A percentile compares a stretch with the other conserved stretches of the same genome.
Conservation (phyloP, 2,329 filamentous ascomycete species). For the Arthrobotrys sinensis region DNA sequence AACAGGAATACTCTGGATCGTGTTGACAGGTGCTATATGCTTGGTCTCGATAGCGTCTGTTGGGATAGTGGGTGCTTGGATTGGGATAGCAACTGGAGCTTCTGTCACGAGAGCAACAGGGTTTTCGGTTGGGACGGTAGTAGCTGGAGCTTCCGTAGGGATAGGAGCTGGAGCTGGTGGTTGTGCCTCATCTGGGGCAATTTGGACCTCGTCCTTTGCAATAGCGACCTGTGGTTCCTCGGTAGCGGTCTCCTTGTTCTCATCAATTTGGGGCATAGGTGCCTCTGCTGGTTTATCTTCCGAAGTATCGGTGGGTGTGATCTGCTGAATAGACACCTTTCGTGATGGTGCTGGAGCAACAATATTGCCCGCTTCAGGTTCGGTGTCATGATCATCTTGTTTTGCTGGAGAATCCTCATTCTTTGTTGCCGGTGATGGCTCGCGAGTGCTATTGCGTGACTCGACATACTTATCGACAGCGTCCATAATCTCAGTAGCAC, state of each 20-base stretch:
- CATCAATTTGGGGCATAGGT: neutral
- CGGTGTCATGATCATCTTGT: neutral
- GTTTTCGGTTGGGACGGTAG: neutral
- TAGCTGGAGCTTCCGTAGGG: neutral
- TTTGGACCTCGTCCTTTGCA: neutral
- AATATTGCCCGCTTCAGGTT: conserved; percentile 40
- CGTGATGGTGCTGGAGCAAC: conserved; percentile 56
- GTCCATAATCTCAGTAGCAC: conserved; percentile 46
- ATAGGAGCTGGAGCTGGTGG: neutral
- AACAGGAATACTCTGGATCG: conserved; percentile 17
- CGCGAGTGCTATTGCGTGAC: conserved; percentile 46
- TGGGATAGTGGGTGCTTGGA: neutral
- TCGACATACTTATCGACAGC: conserved; percentile 52
- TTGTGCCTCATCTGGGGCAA: neutral
- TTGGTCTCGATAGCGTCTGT: neutral
- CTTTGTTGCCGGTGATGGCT: conserved; percentile 38
- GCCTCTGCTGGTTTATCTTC: conserved; percentile 9
- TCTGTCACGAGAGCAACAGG: neutral
- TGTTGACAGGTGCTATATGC: neutral
- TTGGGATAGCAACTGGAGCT: neutral
- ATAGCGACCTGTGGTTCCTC: neutral
- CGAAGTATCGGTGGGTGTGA: conserved; percentile 4
- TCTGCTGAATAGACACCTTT: conserved; percentile 38
- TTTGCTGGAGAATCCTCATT: neutral
- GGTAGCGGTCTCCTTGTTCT: neutral